A percentile compares a stretch with the other conserved stretches of the same genome.
phyloP scores from a whole-genome alignment of 208 protist species.

The Crithidia sp. region DNA sequence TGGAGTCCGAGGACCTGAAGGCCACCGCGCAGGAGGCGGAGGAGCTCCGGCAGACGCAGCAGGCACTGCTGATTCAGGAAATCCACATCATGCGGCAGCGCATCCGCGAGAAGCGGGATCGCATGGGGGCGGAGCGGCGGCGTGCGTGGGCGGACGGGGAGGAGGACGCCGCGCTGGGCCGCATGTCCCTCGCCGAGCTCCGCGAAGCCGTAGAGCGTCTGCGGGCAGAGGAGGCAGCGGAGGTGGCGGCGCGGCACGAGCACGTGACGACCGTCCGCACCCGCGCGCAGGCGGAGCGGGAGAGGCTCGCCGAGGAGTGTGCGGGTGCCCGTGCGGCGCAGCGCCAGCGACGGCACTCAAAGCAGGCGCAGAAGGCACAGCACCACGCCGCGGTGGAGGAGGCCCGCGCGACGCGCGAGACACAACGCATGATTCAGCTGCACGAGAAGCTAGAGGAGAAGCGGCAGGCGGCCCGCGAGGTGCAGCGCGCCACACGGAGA shows the following conservation, averaged over 20 bases:
- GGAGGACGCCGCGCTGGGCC: conserved; percentile 25
- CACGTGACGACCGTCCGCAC: conserved; percentile 21
- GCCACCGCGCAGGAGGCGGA: conserved; percentile 41
- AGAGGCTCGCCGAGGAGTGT: conserved; percentile 37
- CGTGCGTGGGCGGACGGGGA: conserved; percentile 21
- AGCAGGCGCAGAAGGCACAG: conserved; percentile 19
- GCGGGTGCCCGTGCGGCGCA: conserved; percentile 41
- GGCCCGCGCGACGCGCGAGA: conserved; percentile 38
- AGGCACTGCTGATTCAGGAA: conserved; percentile 64
- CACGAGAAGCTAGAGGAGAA: conserved; percentile 54
- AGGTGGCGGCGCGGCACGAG: conserved; percentile 37
- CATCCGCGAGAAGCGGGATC: conserved; percentile 42
- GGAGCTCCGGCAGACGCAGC: conserved; percentile 42
- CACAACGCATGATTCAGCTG: conserved; percentile 52
- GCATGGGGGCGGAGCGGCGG: conserved; percentile 28
- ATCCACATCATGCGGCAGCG: conserved; percentile 60
- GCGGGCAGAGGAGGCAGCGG: conserved; percentile 21
- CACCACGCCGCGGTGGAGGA: conserved; percentile 38
- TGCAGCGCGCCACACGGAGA: conserved; percentile 30
- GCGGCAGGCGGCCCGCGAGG: conserved; percentile 41
- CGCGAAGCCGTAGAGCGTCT: conserved; percentile 27
- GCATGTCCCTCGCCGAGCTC: conserved; percentile 37
- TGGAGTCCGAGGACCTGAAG: conserved; percentile 44
- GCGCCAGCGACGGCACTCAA: conserved; percentile 34
- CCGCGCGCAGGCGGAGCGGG: conserved; percentile 31